Conservation (phyloP, 1,139 yeast genomes). For the Blastobotrys aristatus region DNA sequence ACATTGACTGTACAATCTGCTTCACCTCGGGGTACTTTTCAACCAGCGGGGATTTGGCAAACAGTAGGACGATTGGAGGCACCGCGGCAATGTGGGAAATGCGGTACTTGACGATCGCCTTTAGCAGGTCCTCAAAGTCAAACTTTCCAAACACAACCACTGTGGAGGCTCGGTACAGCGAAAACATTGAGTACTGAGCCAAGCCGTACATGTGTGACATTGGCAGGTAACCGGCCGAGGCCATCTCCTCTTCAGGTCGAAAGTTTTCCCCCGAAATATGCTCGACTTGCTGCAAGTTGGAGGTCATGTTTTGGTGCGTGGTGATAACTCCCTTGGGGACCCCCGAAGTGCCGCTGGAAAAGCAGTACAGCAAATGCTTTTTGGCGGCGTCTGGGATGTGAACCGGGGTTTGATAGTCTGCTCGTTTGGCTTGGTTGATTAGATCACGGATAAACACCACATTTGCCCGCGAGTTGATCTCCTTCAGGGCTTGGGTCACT, state of each 20-base stretch:
- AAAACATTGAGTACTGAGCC: conserved; percentile 25
- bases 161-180: conserved; percentile 23
- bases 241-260: conserved; percentile 12
- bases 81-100: conserved; percentile 31
- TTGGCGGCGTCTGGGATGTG: conserved; percentile 18
- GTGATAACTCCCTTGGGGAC: conserved; percentile 68
- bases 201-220: conserved; percentile 39
- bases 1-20: conserved; percentile 24
- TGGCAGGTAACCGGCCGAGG: conserved; percentile 31
- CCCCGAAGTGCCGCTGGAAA: conserved; percentile 77
- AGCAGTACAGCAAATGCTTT: conserved; percentile 39
- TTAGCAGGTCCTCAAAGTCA: conserved; percentile 31
- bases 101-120: conserved; percentile 27
- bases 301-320: conserved; percentile 43
- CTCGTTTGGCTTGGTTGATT: neutral
- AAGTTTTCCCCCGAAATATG: conserved; percentile 3
- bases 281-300: conserved; percentile 28
- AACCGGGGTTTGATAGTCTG: conserved; percentile 14
- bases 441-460: conserved; percentile 15
- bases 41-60: conserved; percentile 37
- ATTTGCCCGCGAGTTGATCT: neutral
- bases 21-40: conserved; percentile 29
- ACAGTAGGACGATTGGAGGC: conserved; percentile 37
- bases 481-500: conserved; percentile 5
- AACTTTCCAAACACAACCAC: conserved; percentile 34